Base-by-base conservation (phyloP, 2,329 filamentous ascomycete species). In the Botrytis fragariae region DNA sequence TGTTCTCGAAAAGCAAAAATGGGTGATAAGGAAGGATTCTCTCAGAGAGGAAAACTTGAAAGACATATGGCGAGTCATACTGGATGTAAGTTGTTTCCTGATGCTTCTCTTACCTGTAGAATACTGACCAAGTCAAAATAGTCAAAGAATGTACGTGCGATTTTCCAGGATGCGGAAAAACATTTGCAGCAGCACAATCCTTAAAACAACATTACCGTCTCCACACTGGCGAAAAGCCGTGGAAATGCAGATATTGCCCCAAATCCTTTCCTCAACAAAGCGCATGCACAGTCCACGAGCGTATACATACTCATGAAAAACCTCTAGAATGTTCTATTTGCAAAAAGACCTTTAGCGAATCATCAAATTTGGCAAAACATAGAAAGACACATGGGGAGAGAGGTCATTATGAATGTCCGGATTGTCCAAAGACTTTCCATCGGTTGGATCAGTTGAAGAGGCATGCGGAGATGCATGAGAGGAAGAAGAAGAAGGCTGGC, bases 241-340 rank as follows among this genome's bases (percentile, higher is more conserved):
- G 89, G 81, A 82, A 85, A 59, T 93, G 91, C 69, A 75, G 75
- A 62, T 77, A 79, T 51, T 91, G 89, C 76, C 82, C 80, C 35
- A 89, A 89, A 78, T 83, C 84, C 0, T 92, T 92, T 78, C 89
- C 90, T 70, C 90, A 92, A 75, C 90, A 91, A 76, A 91, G 89
- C 75, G 90, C 90, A 35, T 82, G 91, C 35, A 91, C 89, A n/a
- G 91, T 91, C 84, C 91, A 93, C 77, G 86, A 87, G 77, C 86
- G 90, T 57, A 89, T 87, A 22, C 91, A 92, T 77, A 91, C 90
- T 0, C 89, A 89, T 60, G 86, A 88, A 64, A 92, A 91, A 78
- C 89, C 89, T 0, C 81, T 91, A 0, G 81, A 83, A 62, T 91
- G 89, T 75, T 85, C 87, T 1, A 83, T 86, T 42, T 92, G 90